These are phyloP conservation scores for Pseudogymnoascus sp. DNA, from an alignment of 2,329 filamentous ascomycete species.

Conservation along the genomic window DNA sequence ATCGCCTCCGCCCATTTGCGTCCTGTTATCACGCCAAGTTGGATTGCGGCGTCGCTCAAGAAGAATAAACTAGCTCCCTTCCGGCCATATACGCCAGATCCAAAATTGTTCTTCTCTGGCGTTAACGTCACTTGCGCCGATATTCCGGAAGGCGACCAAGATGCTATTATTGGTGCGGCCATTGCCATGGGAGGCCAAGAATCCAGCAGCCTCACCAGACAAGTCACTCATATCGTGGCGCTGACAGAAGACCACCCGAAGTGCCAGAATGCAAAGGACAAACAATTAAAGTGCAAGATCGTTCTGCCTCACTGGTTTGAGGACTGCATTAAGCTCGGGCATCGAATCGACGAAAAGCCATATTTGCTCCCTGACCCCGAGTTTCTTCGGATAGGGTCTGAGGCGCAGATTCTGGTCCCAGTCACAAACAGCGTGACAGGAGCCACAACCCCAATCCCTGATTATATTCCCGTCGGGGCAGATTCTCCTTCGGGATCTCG, in stretches of 20 bases:
- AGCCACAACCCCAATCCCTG: conserved; percentile 49
- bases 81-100: conserved; percentile 83
- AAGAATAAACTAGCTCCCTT: conserved; percentile 68
- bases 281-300: conserved; percentile 66
- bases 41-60: conserved; percentile 66
- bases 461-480: conserved; percentile 34
- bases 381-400: conserved; percentile 55
- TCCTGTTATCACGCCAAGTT: conserved; percentile 73
- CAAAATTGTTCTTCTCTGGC: conserved; percentile 79
- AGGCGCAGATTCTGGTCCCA: conserved; percentile 50
- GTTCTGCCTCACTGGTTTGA: conserved; percentile 98
- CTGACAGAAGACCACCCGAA: conserved; percentile 69
- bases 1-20: conserved; percentile 69
- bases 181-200: conserved; percentile 84
- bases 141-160: conserved; percentile 77
- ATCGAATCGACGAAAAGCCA: conserved; percentile 79
- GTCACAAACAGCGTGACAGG: conserved; percentile 57
- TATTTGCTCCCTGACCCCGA: conserved; percentile 83
- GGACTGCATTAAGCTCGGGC: conserved; percentile 88
- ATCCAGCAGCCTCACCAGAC: conserved; percentile 59
- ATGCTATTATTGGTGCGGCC: conserved; percentile 84
- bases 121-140: conserved; percentile 77
- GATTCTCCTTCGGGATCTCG: conserved; percentile 39
- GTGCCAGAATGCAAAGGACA: conserved; percentile 54
- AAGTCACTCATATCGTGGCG: conserved; percentile 85